phyloP scores from a whole-genome alignment of 192 early-diverging fungal species.

The Cetraspora pellucida region DNA sequence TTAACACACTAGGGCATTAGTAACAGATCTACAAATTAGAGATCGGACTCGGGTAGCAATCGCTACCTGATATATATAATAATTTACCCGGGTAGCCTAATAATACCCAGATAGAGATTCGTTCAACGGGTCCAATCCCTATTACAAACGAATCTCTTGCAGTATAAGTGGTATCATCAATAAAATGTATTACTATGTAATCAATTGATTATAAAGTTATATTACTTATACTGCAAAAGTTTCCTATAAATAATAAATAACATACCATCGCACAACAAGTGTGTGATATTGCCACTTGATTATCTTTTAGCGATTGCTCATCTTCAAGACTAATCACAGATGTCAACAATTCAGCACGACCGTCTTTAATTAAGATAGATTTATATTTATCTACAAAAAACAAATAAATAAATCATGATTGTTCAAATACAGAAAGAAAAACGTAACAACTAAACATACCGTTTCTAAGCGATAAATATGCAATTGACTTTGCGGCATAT shows the following conservation, averaged over 20 bases:
- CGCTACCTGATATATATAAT: too few relatives aligned
- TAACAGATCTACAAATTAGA: background rate
- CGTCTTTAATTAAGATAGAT: conserved; percentile 37
- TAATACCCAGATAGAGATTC: too few relatives aligned
- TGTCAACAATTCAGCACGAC: conserved; percentile 13
- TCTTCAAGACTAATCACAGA: background rate
- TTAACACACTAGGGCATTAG: background rate
- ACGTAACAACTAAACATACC: conserved; percentile 41
- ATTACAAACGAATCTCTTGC: too few relatives aligned
- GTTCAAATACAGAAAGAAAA: conserved; percentile 31
- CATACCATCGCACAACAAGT: conserved; percentile 55
- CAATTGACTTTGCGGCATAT: conserved; percentile 60
- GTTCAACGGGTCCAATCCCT: too few relatives aligned
- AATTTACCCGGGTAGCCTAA: too few relatives aligned
- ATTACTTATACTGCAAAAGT: too few relatives aligned
- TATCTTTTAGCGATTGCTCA: background rate
- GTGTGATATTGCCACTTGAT: conserved; percentile 51
- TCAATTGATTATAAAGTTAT: too few relatives aligned
- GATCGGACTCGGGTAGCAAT: too few relatives aligned
- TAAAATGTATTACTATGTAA: too few relatives aligned
- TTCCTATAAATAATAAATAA: background rate
- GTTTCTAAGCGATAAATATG: conserved; percentile 58
- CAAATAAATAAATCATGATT: conserved; percentile 18
- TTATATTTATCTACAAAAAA: conserved; percentile 45
- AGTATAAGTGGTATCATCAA: too few relatives aligned